Conservation (phyloP, 495 filamentous ascomycete genomes). For the Xylaria telfairii region DNA sequence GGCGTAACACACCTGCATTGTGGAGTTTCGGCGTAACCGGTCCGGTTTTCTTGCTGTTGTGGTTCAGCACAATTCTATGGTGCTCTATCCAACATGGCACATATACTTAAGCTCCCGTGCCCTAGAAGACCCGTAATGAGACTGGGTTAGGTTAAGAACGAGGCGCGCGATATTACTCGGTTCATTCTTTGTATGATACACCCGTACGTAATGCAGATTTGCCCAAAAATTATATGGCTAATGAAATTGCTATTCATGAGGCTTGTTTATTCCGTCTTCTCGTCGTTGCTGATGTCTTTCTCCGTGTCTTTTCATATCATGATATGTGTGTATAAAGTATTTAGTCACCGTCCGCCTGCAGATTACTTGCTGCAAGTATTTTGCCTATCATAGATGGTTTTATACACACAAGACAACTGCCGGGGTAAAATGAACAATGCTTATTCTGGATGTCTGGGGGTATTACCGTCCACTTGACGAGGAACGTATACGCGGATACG, state of each 20-base stretch:
- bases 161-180: background rate
- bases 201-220: background rate
- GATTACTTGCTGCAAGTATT: background rate
- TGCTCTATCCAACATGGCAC: background rate
- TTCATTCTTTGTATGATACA: background rate
- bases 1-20: too few species aligned
- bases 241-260: background rate
- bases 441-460: too few species aligned
- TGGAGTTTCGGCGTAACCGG: slow-evolving; percentile 5
- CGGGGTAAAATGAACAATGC: too few species aligned
- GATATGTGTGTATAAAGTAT: too few species aligned
- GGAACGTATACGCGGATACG: too few species aligned
- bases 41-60: background rate
- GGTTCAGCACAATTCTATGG: background rate
- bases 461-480: too few species aligned
- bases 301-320: background rate
- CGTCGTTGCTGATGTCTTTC: background rate
- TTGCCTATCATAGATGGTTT: too few species aligned
- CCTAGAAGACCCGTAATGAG: background rate
- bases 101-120: background rate
- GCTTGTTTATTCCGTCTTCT: background rate
- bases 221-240: background rate
- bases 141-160: background rate
- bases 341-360: background rate
- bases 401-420: too few species aligned